Base-by-base conservation (phyloP, 2,329 filamentous ascomycete genomes). In the Aspergillus ustus region DNA sequence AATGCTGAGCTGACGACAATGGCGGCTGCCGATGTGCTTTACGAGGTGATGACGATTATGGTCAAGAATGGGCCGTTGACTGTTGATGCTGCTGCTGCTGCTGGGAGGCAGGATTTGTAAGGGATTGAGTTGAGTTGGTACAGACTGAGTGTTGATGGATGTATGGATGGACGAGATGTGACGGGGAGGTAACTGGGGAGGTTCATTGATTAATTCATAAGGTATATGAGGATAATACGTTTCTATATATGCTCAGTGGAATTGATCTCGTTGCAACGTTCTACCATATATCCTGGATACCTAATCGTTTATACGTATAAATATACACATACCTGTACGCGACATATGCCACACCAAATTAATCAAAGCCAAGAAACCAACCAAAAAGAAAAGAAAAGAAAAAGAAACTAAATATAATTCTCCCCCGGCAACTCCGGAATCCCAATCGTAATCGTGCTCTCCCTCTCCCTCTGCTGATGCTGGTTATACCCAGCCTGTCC, bases 21-120 rank as follows among this genome's bases (percentile, higher is more conserved):
- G 73, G 79, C 78, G 45, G 78, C 78, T 5, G 78, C 78, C 15
- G 85, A 93, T 75, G 85, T 86, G 0, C 77, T 93, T 20, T 93
- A 90, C 71, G 90, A 94, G 76, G 86, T 93, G 52, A 90, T 93
- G 85, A 91, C 87, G 13, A 83, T 93, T 63, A 93, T 93, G 90
- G 89, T 92, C 17, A 91, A 92, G 83, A 88, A 87, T 69, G 91
- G 90, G 0, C 89, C 89, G 0, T 78, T 92, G 65, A 57, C 46
- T n/a, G n/a, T 57, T 44, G 46, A 13, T 9, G 37, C 31, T n/a
- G 17, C 49, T 9, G 37, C 31, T n/a, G 17, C 49, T 31, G 46
- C n/a, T 9, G 17, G 8, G 3, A 15, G 20, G 17, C 20, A 34
- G 9, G 55, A 57, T 20, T 19, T 57, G 55, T 52, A 57, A 8